Evolutionary conservation across 192 early-diverging fungal species (phyloP).

Genomic region (Umbelopsis vinacea): DNA sequence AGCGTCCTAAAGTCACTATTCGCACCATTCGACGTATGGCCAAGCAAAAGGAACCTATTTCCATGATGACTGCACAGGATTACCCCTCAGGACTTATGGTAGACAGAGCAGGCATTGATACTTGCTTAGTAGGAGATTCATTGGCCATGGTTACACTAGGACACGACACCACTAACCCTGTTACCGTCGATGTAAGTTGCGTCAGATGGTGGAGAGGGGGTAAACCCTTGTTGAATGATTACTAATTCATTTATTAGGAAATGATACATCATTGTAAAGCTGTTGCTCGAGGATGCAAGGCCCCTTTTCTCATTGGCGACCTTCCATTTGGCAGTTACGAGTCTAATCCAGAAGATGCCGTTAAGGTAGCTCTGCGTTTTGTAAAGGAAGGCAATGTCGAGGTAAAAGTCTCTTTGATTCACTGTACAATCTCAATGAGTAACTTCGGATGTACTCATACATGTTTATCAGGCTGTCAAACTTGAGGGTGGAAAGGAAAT

Average conservation of each 20-base stretch:
- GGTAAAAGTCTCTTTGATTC: slow-evolving; percentile 26
- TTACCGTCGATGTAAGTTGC: slow-evolving; percentile 81
- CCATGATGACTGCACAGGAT: slow-evolving; percentile 97
- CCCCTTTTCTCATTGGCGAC: slow-evolving; percentile 85
- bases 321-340: slow-evolving; percentile 96
- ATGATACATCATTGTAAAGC: slow-evolving; percentile 96
- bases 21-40: slow-evolving; percentile 80
- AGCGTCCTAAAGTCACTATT: slow-evolving; percentile 83
- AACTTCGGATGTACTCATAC: not conserved
- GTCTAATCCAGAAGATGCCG: slow-evolving; percentile 67
- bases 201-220: no score
- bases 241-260: slow-evolving; percentile 54
- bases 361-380: slow-evolving; percentile 80
- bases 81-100: slow-evolving; percentile 88
- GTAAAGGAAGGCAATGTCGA: slow-evolving; percentile 91
- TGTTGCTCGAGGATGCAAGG: slow-evolving; percentile 79
- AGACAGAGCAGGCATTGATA: slow-evolving; percentile 85
- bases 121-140: slow-evolving; percentile 92
- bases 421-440: not conserved
- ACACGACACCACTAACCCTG: slow-evolving; percentile 78
- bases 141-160: slow-evolving; percentile 98
- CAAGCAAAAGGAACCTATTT: slow-evolving; percentile 73
- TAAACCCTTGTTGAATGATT: not conserved
- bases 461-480: slow-evolving; percentile 76
- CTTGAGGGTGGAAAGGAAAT: slow-evolving; percentile 93